Evolutionary conservation across 345 rosid genomes (phyloP).

Genomic region (Hibiscus mutabilis): DNA sequence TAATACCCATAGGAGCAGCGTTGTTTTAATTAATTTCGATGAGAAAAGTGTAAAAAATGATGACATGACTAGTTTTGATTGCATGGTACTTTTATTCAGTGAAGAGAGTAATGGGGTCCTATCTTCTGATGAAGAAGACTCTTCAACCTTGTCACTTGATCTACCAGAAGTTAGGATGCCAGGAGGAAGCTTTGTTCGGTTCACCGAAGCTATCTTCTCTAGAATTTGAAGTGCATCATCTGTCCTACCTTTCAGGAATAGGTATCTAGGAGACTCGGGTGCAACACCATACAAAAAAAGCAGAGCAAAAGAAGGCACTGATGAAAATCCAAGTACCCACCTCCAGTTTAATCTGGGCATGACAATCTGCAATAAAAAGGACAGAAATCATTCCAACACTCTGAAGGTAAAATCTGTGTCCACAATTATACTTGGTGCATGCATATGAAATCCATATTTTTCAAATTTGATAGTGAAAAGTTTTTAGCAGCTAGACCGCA

Average conservation of each 20-base stretch:
- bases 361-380: slow-evolving; percentile 19
- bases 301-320: slow-evolving; percentile 45
- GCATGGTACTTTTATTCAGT: neutral
- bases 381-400: neutral
- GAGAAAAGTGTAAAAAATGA: slow-evolving; percentile 35
- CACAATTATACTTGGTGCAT: neutral
- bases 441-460: neutral
- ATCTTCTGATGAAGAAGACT: slow-evolving; percentile 15
- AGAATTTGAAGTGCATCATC: slow-evolving; percentile 37
- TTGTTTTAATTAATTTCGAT: slow-evolving; percentile 34
- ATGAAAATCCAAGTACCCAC: slow-evolving; percentile 59
- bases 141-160: slow-evolving; percentile 20
- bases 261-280: slow-evolving; percentile 61
- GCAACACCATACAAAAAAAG: slow-evolving; percentile 34
- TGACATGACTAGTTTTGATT: slow-evolving; percentile 27
- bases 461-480: too few relatives aligned
- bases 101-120: slow-evolving; percentile 15
- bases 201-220: slow-evolving; percentile 35
- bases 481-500: too few relatives aligned
- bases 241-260: slow-evolving; percentile 36
- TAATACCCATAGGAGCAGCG: slow-evolving; percentile 48
- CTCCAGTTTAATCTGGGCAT: slow-evolving; percentile 61
- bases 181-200: slow-evolving; percentile 36
- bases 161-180: slow-evolving; percentile 39
- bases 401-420: neutral